Evolutionary conservation across 768 basidiomycete species (phyloP), one percentile per base, ranked within the genome.

Genomic region (Suillus alpinus): DNA sequence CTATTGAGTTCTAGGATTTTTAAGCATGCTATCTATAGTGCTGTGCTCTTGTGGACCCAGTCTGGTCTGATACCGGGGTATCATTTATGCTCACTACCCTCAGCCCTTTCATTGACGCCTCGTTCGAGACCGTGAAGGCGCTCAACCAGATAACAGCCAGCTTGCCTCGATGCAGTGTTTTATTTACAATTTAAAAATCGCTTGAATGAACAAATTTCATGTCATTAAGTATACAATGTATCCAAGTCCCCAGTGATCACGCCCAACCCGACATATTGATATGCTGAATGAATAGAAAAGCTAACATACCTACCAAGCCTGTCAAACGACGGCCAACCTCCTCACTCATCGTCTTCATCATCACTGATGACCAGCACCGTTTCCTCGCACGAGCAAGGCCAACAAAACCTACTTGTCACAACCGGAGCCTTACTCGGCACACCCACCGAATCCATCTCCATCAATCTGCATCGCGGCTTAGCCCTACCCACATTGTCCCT

Each of bases 311-410:
- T 62, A 36, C 40, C 20, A 55, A 40, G 12, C 37, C 29, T 32
- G 29, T 53, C 26, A n/a, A 57, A 52, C n/a, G 32, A 36, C 9
- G 23, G 1, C 23, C 29, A 9, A 44, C 7, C 26, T 47, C 31
- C 6, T 55, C 53, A 59, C 43, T 72, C 70, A 46, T 78, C 75
- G 29, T 78, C 77, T 62, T 81, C 80, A 57, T 82, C 81, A 64
- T 83, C 82, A 67, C 82, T 85, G 64, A 84, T 69, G 40, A 80
- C 77, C 58, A 85, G 68, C 59, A 85, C 74, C 23, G 64, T 56
- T 32, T 78, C 76, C 51, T 76, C 73, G 56, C 69, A 67, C 60
- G 74, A 77, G 51, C 76, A 78, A 20, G 82, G 83, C 85, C 85
- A 85, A 40, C 72, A 62, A 44, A 64, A 64, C 18, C 44, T 44